Conservation (phyloP, 2,329 filamentous ascomycete genomes). For the Dactylellina drechsleri region DNA sequence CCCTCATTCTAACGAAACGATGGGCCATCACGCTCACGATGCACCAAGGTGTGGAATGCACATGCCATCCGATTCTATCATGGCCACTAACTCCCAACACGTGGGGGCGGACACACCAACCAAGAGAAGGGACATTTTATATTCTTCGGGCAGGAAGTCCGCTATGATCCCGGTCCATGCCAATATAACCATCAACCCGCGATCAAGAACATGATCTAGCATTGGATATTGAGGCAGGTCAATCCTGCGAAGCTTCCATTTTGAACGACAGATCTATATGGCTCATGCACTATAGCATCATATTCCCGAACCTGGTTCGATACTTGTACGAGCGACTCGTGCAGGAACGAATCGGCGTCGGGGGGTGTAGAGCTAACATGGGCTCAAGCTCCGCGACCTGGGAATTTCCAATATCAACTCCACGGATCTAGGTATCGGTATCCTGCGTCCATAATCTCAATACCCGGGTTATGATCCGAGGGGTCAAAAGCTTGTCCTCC, state of each 20-base stretch:
- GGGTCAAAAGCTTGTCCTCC: slow-evolving; percentile 22
- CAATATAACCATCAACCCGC: slow-evolving; percentile 10
- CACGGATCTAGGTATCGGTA: slow-evolving; percentile 34
- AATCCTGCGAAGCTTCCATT: slow-evolving; percentile 2
- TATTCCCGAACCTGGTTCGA: slow-evolving; percentile 26
- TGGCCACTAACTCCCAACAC: slow-evolving; percentile 25
- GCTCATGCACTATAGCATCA: slow-evolving; percentile 17
- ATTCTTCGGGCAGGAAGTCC: slow-evolving; percentile 34
- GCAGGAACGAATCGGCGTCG: slow-evolving; percentile 1
- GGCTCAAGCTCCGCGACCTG: slow-evolving; percentile 7
- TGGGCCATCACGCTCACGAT: no score
- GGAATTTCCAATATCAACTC: slow-evolving; percentile 22
- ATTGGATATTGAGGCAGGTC: slow-evolving; percentile 19
- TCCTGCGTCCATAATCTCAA: slow-evolving; percentile 25
- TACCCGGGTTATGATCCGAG: slow-evolving; percentile 5
- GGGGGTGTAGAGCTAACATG: slow-evolving; percentile 1
- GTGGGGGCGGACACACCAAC: slow-evolving; percentile 25
- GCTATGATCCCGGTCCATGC: slow-evolving; percentile 19
- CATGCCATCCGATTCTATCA: slow-evolving; percentile 5
- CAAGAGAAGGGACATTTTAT: slow-evolving; percentile 5
- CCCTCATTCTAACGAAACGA: no score
- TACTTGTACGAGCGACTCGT: neutral
- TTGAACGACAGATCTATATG: slow-evolving; percentile 7
- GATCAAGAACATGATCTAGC: slow-evolving; percentile 2
- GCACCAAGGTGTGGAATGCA: slow-evolving; percentile 7